phyloP scores from a whole-genome alignment of 2,329 filamentous ascomycete genomes.

The Diaporthe velutina region DNA sequence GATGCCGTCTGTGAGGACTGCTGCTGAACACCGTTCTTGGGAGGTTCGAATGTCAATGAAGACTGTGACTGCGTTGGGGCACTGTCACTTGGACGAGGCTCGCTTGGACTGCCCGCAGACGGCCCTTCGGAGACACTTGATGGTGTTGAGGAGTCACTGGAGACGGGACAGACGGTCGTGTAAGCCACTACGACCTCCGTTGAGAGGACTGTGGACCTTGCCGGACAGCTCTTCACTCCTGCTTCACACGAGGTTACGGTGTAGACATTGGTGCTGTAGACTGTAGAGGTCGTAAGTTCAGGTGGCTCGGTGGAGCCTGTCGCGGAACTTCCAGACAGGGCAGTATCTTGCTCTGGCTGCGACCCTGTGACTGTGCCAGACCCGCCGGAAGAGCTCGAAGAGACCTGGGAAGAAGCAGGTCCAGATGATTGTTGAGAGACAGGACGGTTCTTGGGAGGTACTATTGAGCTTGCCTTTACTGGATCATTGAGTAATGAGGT shows the following conservation, averaged over 20 bases:
- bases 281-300: constrained; percentile 3
- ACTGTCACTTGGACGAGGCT: not conserved
- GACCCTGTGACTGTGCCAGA: not conserved
- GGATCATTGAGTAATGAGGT: not conserved
- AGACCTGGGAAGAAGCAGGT: not conserved
- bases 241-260: constrained; percentile 32
- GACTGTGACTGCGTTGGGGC: not conserved
- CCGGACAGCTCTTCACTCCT: constrained; percentile 28
- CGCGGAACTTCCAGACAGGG: not conserved
- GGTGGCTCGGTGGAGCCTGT: not conserved
- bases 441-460: not conserved
- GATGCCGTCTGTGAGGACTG: not conserved
- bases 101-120: not conserved
- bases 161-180: constrained; percentile 32
- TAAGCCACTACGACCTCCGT: constrained; percentile 23
- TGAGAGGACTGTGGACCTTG: constrained; percentile 9
- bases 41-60: not conserved
- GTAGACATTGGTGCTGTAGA: constrained; percentile 26
- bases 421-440: not conserved
- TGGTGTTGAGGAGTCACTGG: not conserved
- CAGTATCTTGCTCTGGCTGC: not conserved
- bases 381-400: not conserved
- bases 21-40: not conserved
- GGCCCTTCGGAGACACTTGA: not conserved
- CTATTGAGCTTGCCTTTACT: not conserved